Evolutionary conservation across 2,329 filamentous ascomycete genomes (phyloP).

Genomic region (Trichoderma lentiforme): DNA sequence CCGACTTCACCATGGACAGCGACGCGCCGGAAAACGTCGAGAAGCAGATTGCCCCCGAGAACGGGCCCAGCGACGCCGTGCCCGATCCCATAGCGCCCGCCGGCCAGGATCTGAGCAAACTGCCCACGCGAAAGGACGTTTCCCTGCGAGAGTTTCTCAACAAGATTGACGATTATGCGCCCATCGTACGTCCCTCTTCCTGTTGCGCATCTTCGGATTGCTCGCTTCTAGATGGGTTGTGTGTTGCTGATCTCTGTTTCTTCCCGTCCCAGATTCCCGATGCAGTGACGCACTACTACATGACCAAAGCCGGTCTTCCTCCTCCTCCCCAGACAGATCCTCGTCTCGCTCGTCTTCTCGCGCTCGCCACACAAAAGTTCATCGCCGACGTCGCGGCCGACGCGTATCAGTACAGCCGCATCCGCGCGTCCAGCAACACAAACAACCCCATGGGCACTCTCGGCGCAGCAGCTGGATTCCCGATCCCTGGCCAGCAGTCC

Average conservation of each 20-base stretch:
- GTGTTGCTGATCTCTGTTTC: not conserved
- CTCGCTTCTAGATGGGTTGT: not conserved
- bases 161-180: conserved; percentile 98
- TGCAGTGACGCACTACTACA: conserved; percentile 96
- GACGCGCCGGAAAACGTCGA: conserved; percentile 35
- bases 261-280: conserved; percentile 74
- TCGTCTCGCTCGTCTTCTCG: conserved; percentile 86
- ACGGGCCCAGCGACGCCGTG: conserved; percentile 27
- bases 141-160: conserved; percentile 87
- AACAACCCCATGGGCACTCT: conserved; percentile 91
- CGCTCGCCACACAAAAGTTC: conserved; percentile 98
- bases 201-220: not conserved
- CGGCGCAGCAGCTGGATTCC: conserved; percentile 69
- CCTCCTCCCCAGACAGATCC: conserved; percentile 87
- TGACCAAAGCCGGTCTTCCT: conserved; percentile 90
- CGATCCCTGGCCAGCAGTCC: conserved; percentile 60
- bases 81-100: conserved; percentile 46
- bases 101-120: conserved; percentile 52
- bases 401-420: conserved; percentile 95
- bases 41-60: conserved; percentile 28
- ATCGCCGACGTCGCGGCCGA: conserved; percentile 96
- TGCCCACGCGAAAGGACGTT: conserved; percentile 83
- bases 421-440: conserved; percentile 80
- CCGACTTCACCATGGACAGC: conserved; percentile 31
- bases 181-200: conserved; percentile 67